phyloP scores from a whole-genome alignment of 176 grass and related monocot species.

The Triticum aestivum region IWGSC_CS_RefSeq_v2.1 NC_057812.1:557679182-557679681 shows the following conservation, averaged over 20 bases:
- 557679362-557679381: conserved; percentile 61
- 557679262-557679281: not conserved
- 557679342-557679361: conserved; percentile 75
- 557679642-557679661: conserved; percentile 76
- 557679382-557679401: conserved; percentile 59
- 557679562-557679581: conserved; percentile 21
- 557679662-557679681: conserved; percentile 70
- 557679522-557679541: conserved; percentile 92
- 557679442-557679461: not conserved
- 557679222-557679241: conserved; percentile 24
- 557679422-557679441: conserved; percentile 7
- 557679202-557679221: not conserved
- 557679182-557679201: conserved; percentile 3
- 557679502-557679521: conserved; percentile 80
- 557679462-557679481: not conserved
- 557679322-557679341: conserved; percentile 70
- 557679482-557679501: conserved; percentile 54
- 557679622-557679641: not conserved
- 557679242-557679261: conserved; percentile 5
- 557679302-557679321: conserved; percentile 69
- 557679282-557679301: conserved; percentile 4
- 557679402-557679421: conserved; percentile 17
- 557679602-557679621: conserved; percentile 14
- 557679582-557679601: conserved; percentile 19
- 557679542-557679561: conserved; percentile 65